Evolutionary conservation across 495 filamentous ascomycete species (phyloP).

Genomic region (Neurospora sp.): DNA sequence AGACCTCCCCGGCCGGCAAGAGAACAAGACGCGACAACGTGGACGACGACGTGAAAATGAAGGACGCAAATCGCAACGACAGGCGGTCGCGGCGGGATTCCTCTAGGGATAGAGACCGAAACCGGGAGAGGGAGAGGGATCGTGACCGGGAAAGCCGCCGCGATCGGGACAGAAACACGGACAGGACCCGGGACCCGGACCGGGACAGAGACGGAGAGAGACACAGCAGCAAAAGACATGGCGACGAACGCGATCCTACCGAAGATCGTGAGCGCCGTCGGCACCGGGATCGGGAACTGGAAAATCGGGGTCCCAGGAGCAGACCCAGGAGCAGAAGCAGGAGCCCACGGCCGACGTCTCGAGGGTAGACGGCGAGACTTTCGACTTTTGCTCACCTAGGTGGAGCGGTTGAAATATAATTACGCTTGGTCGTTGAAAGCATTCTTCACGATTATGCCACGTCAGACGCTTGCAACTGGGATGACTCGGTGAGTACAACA

Average conservation of each 20-base stretch:
- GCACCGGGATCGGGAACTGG: constrained; percentile 2
- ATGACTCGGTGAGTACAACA: neutral
- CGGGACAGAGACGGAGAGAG: neutral
- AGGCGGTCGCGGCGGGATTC: neutral
- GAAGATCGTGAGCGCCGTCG: constrained; percentile 10
- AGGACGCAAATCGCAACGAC: neutral
- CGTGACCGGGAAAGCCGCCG: constrained; percentile 6
- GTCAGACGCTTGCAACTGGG: neutral
- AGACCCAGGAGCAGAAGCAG: constrained; percentile 1
- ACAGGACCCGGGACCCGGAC: too few relatives aligned
- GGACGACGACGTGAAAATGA: neutral
- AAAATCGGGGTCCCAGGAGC: neutral
- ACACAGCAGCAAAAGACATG: constrained; percentile 7
- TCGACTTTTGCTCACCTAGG: neutral
- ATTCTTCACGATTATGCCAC: neutral
- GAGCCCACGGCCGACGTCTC: neutral
- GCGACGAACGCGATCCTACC: constrained; percentile 9
- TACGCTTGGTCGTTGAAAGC: neutral
- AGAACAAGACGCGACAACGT: neutral
- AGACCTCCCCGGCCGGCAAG: neutral
- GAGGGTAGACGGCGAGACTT: neutral
- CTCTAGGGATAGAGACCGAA: neutral
- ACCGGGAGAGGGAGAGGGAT: constrained; percentile 6
- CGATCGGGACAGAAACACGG: constrained; percentile 11
- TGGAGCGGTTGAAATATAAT: neutral